Percentiles rank a stretch among this genome's conserved stretches.
These are phyloP conservation scores for Pseudocercospora cruenta DNA, from an alignment of 2,329 filamentous ascomycete species.

Conservation along the genomic window DNA sequence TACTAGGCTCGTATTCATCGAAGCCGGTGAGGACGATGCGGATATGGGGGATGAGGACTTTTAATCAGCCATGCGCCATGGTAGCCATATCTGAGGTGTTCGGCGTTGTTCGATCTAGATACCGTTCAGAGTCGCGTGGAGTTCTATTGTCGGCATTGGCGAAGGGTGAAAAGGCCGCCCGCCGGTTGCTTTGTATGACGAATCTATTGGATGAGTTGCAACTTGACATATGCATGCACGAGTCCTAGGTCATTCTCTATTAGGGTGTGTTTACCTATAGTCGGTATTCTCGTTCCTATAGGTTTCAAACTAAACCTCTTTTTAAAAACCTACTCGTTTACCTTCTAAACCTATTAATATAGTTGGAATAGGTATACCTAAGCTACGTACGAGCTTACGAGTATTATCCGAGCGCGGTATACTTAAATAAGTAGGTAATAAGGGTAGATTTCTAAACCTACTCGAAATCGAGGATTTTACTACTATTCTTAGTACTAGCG, in stretches of 20 bases:
- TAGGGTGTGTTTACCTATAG: too few species aligned
- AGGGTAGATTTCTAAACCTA: too few species aligned
- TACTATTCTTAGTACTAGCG: too few species aligned
- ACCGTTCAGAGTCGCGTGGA: constrained; percentile 6
- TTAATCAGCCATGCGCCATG: constrained; percentile 22
- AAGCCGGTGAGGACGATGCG: constrained; percentile 52
- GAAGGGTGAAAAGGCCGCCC: constrained; percentile 28
- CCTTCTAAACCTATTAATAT: too few species aligned
- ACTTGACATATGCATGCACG: constrained; percentile 11
- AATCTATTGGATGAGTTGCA: constrained; percentile 16
- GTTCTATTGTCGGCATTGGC: constrained; percentile 15
- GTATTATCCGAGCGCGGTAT: too few species aligned
- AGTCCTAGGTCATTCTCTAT: background rate
- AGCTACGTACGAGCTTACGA: too few species aligned
- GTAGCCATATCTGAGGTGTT: constrained; percentile 13
- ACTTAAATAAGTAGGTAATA: too few species aligned
- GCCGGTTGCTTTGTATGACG: constrained; percentile 7
- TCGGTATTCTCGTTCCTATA: too few species aligned
- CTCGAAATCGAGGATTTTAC: too few species aligned
- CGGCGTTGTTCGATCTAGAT: constrained; percentile 18
- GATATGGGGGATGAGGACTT: constrained; percentile 41
- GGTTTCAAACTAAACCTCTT: too few species aligned
- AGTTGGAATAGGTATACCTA: too few species aligned
- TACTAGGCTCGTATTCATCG: constrained; percentile 58
- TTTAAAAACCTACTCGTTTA: too few species aligned